phyloP scores from a whole-genome alignment of 345 rosid species.

The Camelina hispida region DNA sequence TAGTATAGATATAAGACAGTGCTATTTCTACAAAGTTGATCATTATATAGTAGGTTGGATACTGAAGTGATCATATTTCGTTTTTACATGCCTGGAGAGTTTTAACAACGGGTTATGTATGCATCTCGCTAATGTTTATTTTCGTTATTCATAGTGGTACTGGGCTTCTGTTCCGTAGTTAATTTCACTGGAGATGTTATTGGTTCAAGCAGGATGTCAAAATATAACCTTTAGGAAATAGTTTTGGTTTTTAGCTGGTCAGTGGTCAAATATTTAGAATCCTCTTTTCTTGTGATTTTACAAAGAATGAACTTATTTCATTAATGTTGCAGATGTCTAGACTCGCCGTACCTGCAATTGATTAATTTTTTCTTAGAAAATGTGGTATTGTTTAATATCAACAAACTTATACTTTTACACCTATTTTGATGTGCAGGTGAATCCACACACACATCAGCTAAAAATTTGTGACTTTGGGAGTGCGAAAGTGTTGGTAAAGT shows the following conservation, averaged over 20 bases:
- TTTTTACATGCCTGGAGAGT: constrained; percentile 6
- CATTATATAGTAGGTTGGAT: neutral
- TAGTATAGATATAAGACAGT: neutral
- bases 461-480: constrained; percentile 91
- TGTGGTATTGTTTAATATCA: neutral
- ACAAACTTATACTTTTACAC: neutral
- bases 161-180: constrained; percentile 5
- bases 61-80: neutral
- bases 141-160: neutral
- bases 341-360: neutral
- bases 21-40: neutral
- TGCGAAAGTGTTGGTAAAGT: constrained; percentile 78
- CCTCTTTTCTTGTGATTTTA: neutral
- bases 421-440: constrained; percentile 54
- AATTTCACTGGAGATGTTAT: neutral
- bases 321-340: neutral
- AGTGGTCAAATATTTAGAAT: constrained; percentile 7
- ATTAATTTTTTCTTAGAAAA: neutral
- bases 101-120: neutral
- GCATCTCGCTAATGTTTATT: constrained; percentile 1
- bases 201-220: neutral
- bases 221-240: neutral
- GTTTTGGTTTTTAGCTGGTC: constrained; percentile 4
- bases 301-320: neutral
- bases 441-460: constrained; percentile 78